Base-by-base conservation (phyloP, 2,329 filamentous ascomycete genomes). In the Phyllosticta ampelicida region DNA sequence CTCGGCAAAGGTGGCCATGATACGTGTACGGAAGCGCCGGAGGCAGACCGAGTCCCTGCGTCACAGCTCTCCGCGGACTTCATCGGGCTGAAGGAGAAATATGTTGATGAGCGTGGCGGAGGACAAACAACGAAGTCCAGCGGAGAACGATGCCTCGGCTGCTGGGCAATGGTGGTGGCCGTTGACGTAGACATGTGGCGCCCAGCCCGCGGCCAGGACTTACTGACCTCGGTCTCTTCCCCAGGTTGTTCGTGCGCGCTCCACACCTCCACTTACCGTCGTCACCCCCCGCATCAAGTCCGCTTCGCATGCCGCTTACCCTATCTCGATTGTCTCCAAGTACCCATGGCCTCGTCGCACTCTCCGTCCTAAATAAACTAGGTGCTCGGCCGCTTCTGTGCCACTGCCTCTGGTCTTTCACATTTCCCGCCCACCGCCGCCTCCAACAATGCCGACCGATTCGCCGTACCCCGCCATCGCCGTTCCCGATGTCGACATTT, bases 401-500 rank as follows among this genome's bases (percentile, higher is more conserved):
- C 36, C 48, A 9, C 49, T 54, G 19, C 18, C 21, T 48, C 50
- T 13, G 30, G 29, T 20, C 11, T 19, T 10, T 53, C 18, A 48
- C 30, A 11, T 21, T 36, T 16, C 19, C n/a, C 11, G 36, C 9
- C 50, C 44, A 3, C 49, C 19, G 19, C 29, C 49, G 23, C 20
- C 51, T 30, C 16, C 13, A 21, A 48, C 52, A 54, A 95, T 95
- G 90, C 86, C 87, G 61, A 79, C 85, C 66, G 76, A 82, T 52
- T 90, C 89, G 2, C 74, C 75, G 0, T 89, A 85, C 67, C 78
- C 83, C 1, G 71, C 77, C 8, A 66, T 94, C 44, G 76, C 84
- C 19, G 85, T 96, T 48, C 90, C 91, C 0, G 75, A 86, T 64
- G 73, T 85, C 58, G 90, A 95, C 70, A 69, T 95, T 53, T 96